phyloP scores from a whole-genome alignment of 2,329 filamentous ascomycete species.

The Talaromyces sp. region DNA sequence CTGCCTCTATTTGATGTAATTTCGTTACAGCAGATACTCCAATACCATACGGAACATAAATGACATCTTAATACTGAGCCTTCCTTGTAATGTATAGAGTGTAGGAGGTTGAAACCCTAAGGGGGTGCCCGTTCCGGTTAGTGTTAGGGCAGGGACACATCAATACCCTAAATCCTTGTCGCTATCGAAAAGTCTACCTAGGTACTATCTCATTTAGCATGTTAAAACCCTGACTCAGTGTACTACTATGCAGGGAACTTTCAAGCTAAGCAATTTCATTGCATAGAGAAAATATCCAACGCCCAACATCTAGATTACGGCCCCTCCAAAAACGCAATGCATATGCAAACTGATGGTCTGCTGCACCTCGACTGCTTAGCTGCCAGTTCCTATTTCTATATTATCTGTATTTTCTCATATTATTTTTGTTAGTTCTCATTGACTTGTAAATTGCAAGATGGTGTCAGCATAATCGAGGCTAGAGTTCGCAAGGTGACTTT shows the following conservation, averaged over 20 bases:
- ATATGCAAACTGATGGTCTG: not conserved
- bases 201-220: not conserved
- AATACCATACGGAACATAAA: conserved; percentile 12
- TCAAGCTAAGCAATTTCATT: not conserved
- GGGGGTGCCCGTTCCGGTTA: conserved; percentile 1
- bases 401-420: not conserved
- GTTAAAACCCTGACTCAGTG: not conserved
- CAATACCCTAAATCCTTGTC: not conserved
- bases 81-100: not conserved
- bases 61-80: not conserved
- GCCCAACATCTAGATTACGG: not conserved
- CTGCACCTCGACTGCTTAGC: not conserved
- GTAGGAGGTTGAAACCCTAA: not conserved
- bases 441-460: not conserved
- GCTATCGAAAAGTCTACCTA: not conserved
- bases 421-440: not conserved
- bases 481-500: not conserved
- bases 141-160: not conserved
- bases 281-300: not conserved
- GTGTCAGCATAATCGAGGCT: not conserved
- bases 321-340: not conserved
- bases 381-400: not conserved
- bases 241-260: no score
- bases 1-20: conserved; percentile 15
- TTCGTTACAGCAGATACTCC: conserved; percentile 7